Conservation (phyloP, 2,329 filamentous ascomycete species). For the Capronia epimyces region DNA sequence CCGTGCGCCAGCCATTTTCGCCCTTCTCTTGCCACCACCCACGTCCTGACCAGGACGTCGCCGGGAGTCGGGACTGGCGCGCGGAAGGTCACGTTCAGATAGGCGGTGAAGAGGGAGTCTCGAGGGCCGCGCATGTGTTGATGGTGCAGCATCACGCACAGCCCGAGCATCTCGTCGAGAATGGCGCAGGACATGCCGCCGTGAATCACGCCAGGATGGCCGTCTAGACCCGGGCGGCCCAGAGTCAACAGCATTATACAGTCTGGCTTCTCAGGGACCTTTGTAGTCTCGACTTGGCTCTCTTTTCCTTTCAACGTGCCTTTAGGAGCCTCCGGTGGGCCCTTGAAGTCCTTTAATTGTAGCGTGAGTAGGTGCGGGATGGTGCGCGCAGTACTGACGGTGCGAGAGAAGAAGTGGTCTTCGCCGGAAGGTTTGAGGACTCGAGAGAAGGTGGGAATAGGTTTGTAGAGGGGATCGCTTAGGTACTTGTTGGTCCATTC, state of each 20-base stretch:
- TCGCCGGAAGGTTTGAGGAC: slow-evolving; percentile 39
- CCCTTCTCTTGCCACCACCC: slow-evolving; percentile 25
- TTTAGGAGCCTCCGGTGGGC: slow-evolving; percentile 24
- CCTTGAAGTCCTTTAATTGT: slow-evolving; percentile 32
- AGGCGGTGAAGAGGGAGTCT: slow-evolving; percentile 26
- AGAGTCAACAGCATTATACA: slow-evolving; percentile 37
- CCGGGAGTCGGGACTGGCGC: slow-evolving; percentile 25
- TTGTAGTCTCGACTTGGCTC: slow-evolving; percentile 16
- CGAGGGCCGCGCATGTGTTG: slow-evolving; percentile 18
- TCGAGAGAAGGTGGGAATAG: slow-evolving; percentile 39
- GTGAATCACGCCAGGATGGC: slow-evolving; percentile 38
- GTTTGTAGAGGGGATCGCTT: slow-evolving; percentile 34
- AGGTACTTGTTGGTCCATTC: slow-evolving; percentile 26
- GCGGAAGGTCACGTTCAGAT: slow-evolving; percentile 27
- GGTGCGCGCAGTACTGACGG: slow-evolving; percentile 36
- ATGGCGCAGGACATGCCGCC: slow-evolving; percentile 40
- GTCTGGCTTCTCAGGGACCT: slow-evolving; percentile 32
- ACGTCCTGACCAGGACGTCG: slow-evolving; percentile 24
- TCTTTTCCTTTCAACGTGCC: slow-evolving; percentile 18
- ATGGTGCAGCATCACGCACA: slow-evolving; percentile 35
- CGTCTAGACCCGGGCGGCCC: slow-evolving; percentile 35
- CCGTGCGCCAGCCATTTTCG: slow-evolving; percentile 27
- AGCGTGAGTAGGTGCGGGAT: slow-evolving; percentile 41
- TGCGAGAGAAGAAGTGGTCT: slow-evolving; percentile 41
- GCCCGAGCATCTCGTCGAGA: slow-evolving; percentile 43